phyloP scores from a whole-genome alignment of 1,284 basidiomycete species.

The Ceratobasidium theobromae region DNA sequence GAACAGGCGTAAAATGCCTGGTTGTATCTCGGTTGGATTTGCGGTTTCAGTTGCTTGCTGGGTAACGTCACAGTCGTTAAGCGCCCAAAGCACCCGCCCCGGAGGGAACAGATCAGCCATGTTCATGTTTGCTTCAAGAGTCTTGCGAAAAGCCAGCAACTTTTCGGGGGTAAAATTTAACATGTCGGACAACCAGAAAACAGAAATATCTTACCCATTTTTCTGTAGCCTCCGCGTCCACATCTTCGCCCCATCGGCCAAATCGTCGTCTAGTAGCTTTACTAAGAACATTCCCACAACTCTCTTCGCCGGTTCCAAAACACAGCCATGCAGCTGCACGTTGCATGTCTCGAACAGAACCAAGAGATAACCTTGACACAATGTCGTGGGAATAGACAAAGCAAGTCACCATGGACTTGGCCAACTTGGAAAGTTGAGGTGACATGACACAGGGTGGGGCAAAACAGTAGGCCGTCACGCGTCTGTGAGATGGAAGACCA shows the following conservation, averaged over 20 bases:
- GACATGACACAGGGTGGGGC: conserved; percentile 72
- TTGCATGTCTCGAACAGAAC: conserved; percentile 73
- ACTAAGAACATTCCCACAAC: conserved; percentile 30
- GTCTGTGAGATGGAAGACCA: conserved; percentile 63
- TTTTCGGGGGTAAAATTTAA: conserved; percentile 40
- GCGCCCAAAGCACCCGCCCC: conserved; percentile 75
- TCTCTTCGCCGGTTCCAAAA: conserved; percentile 55
- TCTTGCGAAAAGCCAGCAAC: conserved; percentile 78
- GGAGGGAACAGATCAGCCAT: conserved; percentile 74
- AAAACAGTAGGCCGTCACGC: conserved; percentile 75
- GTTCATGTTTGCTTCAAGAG: conserved; percentile 82
- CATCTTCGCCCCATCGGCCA: conserved; percentile 33
- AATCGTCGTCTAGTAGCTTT: conserved; percentile 26
- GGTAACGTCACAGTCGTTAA: conserved; percentile 66
- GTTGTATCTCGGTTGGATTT: conserved; percentile 31
- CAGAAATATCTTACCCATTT: conserved; percentile 58
- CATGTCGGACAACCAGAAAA: conserved; percentile 16
- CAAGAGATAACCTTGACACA: conserved; percentile 74
- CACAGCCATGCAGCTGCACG: conserved; percentile 77
- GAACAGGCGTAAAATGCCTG: conserved; percentile 50
- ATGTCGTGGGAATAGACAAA: conserved; percentile 82
- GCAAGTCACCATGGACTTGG: conserved; percentile 65
- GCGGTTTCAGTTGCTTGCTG: conserved; percentile 47
- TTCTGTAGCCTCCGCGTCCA: conserved; percentile 40
- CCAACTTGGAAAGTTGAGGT: conserved; percentile 55